These are phyloP conservation scores for Puccinia triticina DNA, from an alignment of 1,284 basidiomycete species.

Conservation along the genomic window DNA sequence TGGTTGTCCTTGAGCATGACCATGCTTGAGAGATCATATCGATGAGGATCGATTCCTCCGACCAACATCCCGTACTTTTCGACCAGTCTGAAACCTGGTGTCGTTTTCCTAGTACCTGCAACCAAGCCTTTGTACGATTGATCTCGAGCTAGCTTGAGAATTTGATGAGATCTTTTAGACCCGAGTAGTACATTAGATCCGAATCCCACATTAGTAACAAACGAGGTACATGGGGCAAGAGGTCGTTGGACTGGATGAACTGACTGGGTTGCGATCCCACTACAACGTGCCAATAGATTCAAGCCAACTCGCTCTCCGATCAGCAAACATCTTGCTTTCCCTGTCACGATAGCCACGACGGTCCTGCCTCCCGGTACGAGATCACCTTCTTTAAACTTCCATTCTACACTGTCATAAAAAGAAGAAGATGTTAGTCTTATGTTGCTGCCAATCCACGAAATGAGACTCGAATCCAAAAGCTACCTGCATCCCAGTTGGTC, in stretches of 20 bases:
- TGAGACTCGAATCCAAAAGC: slow-evolving; percentile 60
- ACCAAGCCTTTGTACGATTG: slow-evolving; percentile 76
- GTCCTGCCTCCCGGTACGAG: slow-evolving; percentile 72
- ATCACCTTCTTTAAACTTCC: slow-evolving; percentile 85
- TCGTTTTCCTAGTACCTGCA: slow-evolving; percentile 96
- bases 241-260: slow-evolving; percentile 55
- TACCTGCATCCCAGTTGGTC: slow-evolving; percentile 83
- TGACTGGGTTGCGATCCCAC: slow-evolving; percentile 92
- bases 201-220: not conserved
- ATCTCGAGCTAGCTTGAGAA: slow-evolving; percentile 73
- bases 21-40: slow-evolving; percentile 97
- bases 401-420: slow-evolving; percentile 74
- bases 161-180: slow-evolving; percentile 70
- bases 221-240: not conserved
- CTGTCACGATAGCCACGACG: slow-evolving; percentile 88
- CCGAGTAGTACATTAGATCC: not conserved
- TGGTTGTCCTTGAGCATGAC: slow-evolving; percentile 99
- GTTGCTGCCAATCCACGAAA: not conserved
- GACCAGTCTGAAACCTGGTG: slow-evolving; percentile 94
- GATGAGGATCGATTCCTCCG: slow-evolving; percentile 92
- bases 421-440: slow-evolving; percentile 3
- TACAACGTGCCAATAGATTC: slow-evolving; percentile 91
- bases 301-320: slow-evolving; percentile 92
- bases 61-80: slow-evolving; percentile 99
- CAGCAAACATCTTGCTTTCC: slow-evolving; percentile 83